Base-by-base conservation (phyloP, 2,329 filamentous ascomycete species). In the Penicillium sp. region DNA sequence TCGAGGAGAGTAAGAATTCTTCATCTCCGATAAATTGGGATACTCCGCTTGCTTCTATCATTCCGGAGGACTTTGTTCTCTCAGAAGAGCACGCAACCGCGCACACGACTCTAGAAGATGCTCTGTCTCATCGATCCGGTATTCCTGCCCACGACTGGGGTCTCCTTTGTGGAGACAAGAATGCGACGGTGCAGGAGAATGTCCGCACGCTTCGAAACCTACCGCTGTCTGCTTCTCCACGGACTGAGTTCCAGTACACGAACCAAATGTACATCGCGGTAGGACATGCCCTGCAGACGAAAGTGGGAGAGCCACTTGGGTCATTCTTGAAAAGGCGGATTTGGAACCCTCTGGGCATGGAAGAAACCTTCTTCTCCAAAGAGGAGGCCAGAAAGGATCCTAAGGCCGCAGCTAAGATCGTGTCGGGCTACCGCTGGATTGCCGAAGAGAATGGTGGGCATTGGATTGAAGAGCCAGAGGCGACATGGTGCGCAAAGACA, bases 1-100 rank as follows among this genome's bases (percentile, higher is more conserved):
- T 62, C 18, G 47, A 62, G 9, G 57, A 60, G 9, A 57, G 48
- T 33, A 55, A 55, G 13, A 8, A 44, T 12, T 47, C 48, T 0
- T 7, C 53, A 2, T 45, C 35, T 0, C 55, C 57, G 4, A 47
- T 73, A 34, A 49, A 50, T 18, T 73, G 70, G 67, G 51, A 60
- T 0, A 72, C 69, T 0, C 63, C 64, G 2, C 54, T 74, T 5
- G 58, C 60, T 9, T 55, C 61, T 9, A 40, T 73, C 12, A 63
- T 73, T 28, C 62, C 59, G 9, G 61, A 65, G 9, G 65, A 66
- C 32, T 67, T 68, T 42, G 59, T 64, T 13, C 51, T 68, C 0
- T 46, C 55, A 5, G 55, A 64, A 9, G 53, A 58, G 11, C 53
- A 63, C 37, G 57, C 57, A 6, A 66, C 66, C 8, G 43, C 45